Conservation (phyloP, 371 early-diverging fungal species). For the Mortierella sp. region DNA sequence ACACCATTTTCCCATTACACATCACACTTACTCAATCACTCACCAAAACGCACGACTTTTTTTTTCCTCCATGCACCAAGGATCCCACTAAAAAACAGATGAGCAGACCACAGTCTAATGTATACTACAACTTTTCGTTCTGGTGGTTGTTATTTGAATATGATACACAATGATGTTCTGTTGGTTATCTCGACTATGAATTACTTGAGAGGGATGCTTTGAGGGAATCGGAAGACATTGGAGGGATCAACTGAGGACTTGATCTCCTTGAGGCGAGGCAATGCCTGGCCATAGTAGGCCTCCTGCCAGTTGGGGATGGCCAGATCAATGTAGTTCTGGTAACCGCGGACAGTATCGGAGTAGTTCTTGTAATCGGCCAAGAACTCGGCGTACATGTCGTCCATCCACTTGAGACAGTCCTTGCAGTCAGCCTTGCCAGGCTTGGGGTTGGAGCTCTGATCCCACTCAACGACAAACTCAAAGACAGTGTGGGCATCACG, state of each 20-base stretch:
- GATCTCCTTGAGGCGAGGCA: conserved; percentile 37
- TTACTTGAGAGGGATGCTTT: conserved; percentile 53
- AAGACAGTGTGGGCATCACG: conserved; percentile 46
- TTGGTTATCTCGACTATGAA: too few species aligned
- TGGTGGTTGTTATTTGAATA: too few species aligned
- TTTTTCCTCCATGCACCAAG: too few species aligned
- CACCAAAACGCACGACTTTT: not conserved
- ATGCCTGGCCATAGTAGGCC: conserved; percentile 54
- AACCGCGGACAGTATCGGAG: conserved; percentile 27
- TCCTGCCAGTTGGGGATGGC: conserved; percentile 44
- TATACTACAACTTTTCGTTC: too few species aligned
- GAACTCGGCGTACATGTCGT: conserved; percentile 42
- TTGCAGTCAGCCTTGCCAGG: conserved; percentile 37
- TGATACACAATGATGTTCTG: not conserved
- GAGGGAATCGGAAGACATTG: conserved; percentile 56
- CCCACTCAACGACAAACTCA: conserved; percentile 53
- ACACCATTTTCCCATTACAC: not conserved
- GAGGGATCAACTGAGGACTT: conserved; percentile 50
- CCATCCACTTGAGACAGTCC: conserved; percentile 48
- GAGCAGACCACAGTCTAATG: not conserved
- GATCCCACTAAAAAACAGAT: not conserved
- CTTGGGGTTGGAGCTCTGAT: conserved; percentile 23
- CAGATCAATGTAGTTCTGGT: conserved; percentile 53
- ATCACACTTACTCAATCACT: conserved; percentile 1
- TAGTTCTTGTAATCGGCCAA: conserved; percentile 34